Evolutionary conservation across 2,329 filamentous ascomycete species (phyloP).

Genomic region (Trichoderma cornu-damae): DNA sequence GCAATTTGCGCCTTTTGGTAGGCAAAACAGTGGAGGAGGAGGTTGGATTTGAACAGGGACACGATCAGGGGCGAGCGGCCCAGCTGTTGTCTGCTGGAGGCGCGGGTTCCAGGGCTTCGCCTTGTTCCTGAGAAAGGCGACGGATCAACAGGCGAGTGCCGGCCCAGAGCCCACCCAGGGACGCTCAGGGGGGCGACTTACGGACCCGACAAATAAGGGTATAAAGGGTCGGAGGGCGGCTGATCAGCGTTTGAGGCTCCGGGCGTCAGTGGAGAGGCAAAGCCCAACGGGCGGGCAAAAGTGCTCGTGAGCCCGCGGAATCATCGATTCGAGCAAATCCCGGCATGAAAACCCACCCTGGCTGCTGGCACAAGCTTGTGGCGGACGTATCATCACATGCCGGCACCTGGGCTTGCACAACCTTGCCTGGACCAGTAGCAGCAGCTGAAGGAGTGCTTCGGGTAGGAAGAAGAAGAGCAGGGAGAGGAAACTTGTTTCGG

Average conservation of each 20-base stretch:
- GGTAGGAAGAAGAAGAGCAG: slow-evolving; percentile 1
- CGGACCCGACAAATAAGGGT: slow-evolving; percentile 18
- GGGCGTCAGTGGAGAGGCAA: slow-evolving; percentile 12
- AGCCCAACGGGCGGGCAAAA: not conserved
- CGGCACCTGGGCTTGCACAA: not conserved
- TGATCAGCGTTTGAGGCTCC: slow-evolving; percentile 14
- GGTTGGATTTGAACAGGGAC: too few species aligned
- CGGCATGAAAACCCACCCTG: not conserved
- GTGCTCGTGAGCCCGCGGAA: slow-evolving; percentile 6
- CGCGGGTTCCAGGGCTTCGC: not conserved
- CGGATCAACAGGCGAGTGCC: not conserved
- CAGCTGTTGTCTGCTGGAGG: too few species aligned
- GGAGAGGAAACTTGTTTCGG: slow-evolving; percentile 1
- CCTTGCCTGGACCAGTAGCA: too few species aligned
- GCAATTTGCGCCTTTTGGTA: too few species aligned
- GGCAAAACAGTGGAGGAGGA: too few species aligned
- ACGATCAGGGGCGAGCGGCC: not conserved
- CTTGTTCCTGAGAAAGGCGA: not conserved
- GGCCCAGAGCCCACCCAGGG: not conserved
- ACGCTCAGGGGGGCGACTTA: not conserved
- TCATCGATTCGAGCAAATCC: slow-evolving; percentile 3
- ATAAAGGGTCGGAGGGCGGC: slow-evolving; percentile 10
- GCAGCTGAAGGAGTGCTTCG: slow-evolving; percentile 1
- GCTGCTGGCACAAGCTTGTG: too few species aligned
- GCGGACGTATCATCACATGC: not conserved